Conservation (phyloP, 1,139 yeast species). For the Kodamaea alishanica region DNA sequence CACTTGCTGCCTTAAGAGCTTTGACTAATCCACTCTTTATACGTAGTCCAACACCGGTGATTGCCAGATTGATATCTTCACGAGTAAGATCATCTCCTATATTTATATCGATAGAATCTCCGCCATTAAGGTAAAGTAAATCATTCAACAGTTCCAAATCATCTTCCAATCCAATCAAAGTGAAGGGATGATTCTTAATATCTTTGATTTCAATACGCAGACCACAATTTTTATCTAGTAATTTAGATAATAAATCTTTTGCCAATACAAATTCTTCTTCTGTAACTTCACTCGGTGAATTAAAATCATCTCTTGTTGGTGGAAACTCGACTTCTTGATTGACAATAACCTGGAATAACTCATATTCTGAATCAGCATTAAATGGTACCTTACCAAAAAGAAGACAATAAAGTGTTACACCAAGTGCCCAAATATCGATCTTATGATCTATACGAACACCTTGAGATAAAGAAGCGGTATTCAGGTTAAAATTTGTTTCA, state of each 20-base stretch:
- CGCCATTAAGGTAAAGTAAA: constrained; percentile 31
- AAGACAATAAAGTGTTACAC: constrained; percentile 86
- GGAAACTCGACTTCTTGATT: constrained; percentile 64
- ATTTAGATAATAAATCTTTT: constrained; percentile 57
- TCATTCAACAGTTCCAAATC: constrained; percentile 39
- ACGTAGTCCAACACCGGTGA: constrained; percentile 67
- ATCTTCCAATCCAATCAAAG: constrained; percentile 55
- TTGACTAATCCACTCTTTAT: constrained; percentile 58
- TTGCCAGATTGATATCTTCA: constrained; percentile 73
- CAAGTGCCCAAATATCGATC: constrained; percentile 95
- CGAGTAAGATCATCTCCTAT: constrained; percentile 40
- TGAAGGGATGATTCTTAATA: constrained; percentile 79
- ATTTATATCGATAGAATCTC: constrained; percentile 13
- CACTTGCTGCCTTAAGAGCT: constrained; percentile 41
- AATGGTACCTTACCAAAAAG: constrained; percentile 88
- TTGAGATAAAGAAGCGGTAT: too few relatives aligned
- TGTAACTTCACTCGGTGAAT: constrained; percentile 34
- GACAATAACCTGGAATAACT: constrained; percentile 79
- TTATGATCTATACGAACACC: constrained; percentile 51
- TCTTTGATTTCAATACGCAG: constrained; percentile 67
- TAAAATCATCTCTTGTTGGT: constrained; percentile 34
- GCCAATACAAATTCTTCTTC: constrained; percentile 56
- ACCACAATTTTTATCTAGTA: constrained; percentile 70
- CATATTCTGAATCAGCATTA: constrained; percentile 83
- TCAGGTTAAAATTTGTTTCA: constrained; percentile 35